Evolutionary conservation across 164 flowering plant species (phyloP).

Genomic region (Magnolia officinalis): DNA sequence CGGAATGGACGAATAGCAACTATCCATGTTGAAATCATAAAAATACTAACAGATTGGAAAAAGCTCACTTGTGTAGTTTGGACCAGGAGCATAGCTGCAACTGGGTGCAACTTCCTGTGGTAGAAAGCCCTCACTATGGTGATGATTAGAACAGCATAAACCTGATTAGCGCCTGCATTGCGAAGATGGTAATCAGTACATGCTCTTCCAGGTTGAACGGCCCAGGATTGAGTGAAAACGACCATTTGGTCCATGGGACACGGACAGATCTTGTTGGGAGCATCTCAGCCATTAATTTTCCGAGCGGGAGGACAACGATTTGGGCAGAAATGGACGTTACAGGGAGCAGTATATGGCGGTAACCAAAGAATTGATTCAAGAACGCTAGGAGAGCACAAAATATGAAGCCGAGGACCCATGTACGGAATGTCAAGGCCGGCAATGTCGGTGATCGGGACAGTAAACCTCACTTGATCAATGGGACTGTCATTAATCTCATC

Average conservation of each 20-base stretch:
- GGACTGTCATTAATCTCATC: constrained; percentile 13
- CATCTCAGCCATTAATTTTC: constrained; percentile 56
- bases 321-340: constrained; percentile 12
- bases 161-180: constrained; percentile 15
- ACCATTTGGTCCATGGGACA: constrained; percentile 40
- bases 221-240: constrained; percentile 23
- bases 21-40: too few relatives aligned
- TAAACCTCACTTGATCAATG: constrained; percentile 11
- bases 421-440: constrained; percentile 14
- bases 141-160: constrained; percentile 16
- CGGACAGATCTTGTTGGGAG: constrained; percentile 31
- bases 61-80: constrained; percentile 16
- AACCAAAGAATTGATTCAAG: constrained; percentile 7
- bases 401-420: constrained; percentile 13
- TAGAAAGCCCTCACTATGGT: constrained; percentile 21
- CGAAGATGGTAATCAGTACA: constrained; percentile 21
- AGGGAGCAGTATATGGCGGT: constrained; percentile 2
- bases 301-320: constrained; percentile 23
- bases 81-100: constrained; percentile 12
- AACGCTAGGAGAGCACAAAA: constrained; percentile 6
- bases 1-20: too few relatives aligned
- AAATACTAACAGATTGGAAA: too few relatives aligned
- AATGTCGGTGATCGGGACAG: constrained; percentile 13
- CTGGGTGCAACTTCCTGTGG: constrained; percentile 8
- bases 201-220: constrained; percentile 20